Base-by-base conservation (phyloP, 1,284 basidiomycete species). In the Sanghuangporus baumii region DNA sequence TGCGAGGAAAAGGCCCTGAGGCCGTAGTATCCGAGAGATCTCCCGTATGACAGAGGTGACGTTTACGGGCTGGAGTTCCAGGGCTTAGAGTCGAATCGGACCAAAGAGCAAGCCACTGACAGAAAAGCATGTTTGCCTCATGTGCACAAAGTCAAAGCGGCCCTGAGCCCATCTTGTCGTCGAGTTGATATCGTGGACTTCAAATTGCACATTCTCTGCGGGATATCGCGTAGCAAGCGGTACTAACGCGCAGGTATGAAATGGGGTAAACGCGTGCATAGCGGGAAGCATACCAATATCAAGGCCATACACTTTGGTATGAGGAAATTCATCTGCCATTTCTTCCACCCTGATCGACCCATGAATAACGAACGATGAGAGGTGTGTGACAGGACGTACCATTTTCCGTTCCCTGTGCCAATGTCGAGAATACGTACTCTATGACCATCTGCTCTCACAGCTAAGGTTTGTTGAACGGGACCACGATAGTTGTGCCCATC, bases 381-480 rank as follows among this genome's bases (percentile, higher is more conserved):
- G 57, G 12, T 23, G n/a, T 37, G 26, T 48, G 9, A 37, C 63
- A 51, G 31, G 6, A 54, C 52, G 66, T 67, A 89, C 89, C 89
- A 91, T 74, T 72, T 75, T 11, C 89, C 89, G 18, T 79, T 87
- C 12, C 89, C 89, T 16, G 85, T 88, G 63, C 89, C 84, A 36
- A 90, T 69, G 72, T 91, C 89, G 46, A 91, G 76, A 50, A 79
- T 86, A 62, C 79, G 76, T 68, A 76, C 79, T 57, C 76, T 76
- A 62, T 77, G 71, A 14, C 67, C 74, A 38, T 68, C 71, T 4
- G 20, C 12, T 7, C 71, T 68, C 59, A 74, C 70, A 47, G 69
- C 68, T 60, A 91, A 76, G 23, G 81, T 73, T 61, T 84, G 75
- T 34, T 67, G 67, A 40, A 89, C 81, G 36, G 87, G 86, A 11